Evolutionary conservation across 1,284 basidiomycete species (phyloP).

Genomic region (Irpex sp.): DNA sequence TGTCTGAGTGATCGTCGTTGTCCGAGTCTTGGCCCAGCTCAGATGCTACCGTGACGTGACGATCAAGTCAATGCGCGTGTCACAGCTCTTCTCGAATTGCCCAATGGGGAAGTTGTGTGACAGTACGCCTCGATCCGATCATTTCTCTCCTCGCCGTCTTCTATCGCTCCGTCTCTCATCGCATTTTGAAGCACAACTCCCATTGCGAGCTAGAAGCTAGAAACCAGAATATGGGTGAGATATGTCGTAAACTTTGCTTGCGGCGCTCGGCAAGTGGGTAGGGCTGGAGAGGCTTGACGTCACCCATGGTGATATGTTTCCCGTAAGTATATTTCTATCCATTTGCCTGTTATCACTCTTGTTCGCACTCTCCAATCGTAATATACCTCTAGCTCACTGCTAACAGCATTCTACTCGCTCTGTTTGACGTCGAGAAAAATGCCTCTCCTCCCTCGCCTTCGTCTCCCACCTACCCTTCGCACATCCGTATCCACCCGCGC

Average conservation of each 20-base stretch:
- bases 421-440: not conserved
- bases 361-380: not conserved
- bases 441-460: not conserved
- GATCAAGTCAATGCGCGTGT: not conserved
- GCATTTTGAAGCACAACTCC: no score
- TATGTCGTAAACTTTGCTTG: not conserved
- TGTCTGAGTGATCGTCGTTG: not conserved
- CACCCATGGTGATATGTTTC: not conserved
- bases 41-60: no score
- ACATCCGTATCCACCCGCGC: not conserved
- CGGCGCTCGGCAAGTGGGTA: not conserved
- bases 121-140: not conserved
- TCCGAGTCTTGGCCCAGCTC: no score
- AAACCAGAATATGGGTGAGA: no score
- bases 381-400: not conserved
- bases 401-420: not conserved
- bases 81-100: no score
- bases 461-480: not conserved
- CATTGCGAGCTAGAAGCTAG: no score
- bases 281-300: not conserved
- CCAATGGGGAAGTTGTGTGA: not conserved
- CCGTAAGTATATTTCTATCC: not conserved
- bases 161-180: not conserved
- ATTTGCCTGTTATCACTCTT: not conserved
- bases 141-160: not conserved